Base-by-base conservation (phyloP, 352 stramenopile genomes). In the Albugo laibachii region DNA sequence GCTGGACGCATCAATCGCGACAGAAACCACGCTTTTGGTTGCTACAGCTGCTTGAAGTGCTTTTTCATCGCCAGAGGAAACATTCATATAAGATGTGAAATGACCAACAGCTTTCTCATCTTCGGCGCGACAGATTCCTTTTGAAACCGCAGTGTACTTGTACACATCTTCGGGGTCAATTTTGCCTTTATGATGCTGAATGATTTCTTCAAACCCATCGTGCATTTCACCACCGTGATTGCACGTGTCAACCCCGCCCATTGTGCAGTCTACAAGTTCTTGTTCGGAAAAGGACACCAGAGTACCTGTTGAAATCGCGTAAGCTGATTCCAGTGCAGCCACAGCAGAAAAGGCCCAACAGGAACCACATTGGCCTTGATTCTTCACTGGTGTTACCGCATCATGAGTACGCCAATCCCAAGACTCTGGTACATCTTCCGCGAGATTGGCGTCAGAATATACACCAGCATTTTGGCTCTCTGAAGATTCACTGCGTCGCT, bases 321-420 rank as follows among this genome's bases (percentile, higher is more conserved):
- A 65, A 19, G 47, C 52, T 19, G 48, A 48, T 41, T 72, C 62
- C 14, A 72, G 45, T 5, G 59, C 44, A 0, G 58, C 64, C 11
- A 63, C 59, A 4, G 63, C 58, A 5, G 92, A 97, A 52, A 97
- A 97, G 11, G 93, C 88, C 93, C 93, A 98, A 69, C 93, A 98
- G 35, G 92, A 96, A 18, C 92, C 93, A 55, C 93, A 98, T 50
- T 80, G 76, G 13, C 82, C 83, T 63, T 98, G 93, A 50, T 94
- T 95, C 58, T 97, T 95, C 31, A 97, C 66, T 14, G 72, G 59
- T 4, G 79, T 95, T 13, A 98, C 88, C 46, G 49, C 77, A 16
- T 62, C 66, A 39, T 60, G 52, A 11, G 66, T 35, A 50, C 78
- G 57, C 80, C 79, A 93, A 52, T 93, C 74, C 58, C 57, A 62